A percentile compares a stretch with the other conserved stretches of the same genome.
Evolutionary conservation across 139 green algal species (phyloP).

Genomic region (Astrephomene gubernaculifera): DNA sequence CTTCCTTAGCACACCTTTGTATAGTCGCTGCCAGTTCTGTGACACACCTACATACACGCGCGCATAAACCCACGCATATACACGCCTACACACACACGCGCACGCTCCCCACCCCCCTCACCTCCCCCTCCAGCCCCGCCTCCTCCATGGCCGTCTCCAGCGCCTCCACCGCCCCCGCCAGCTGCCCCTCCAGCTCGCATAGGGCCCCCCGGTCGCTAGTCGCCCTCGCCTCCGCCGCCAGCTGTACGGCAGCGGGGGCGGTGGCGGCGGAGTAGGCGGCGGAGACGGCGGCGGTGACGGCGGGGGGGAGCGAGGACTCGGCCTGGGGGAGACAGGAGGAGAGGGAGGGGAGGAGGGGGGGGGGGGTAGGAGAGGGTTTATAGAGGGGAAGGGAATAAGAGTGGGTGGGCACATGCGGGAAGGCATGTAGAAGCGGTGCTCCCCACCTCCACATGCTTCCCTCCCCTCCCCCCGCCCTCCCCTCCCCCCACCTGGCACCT

Average conservation of each 20-base stretch:
- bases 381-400: neutral
- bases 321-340: neutral
- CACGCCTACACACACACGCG: no score
- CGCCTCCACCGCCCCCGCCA: constrained; percentile 4
- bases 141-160: constrained; percentile 11
- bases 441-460: no score
- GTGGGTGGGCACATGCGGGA: neutral
- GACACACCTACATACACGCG: no score
- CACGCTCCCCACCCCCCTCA: neutral
- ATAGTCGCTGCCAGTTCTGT: no score
- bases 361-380: no score
- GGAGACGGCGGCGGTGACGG: neutral
- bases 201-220: neutral
- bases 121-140: constrained; percentile 12
- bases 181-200: neutral
- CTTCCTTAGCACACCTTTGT: no score
- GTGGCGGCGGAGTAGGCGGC: neutral
- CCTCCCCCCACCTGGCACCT: constrained; percentile 37
- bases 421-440: no score
- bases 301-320: neutral
- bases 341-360: neutral
- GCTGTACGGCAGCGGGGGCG: neutral
- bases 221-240: neutral
- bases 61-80: no score
- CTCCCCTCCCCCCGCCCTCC: neutral